Base-by-base conservation (phyloP, 129 eudicot species). In the Artemisia tridentata region DNA sequence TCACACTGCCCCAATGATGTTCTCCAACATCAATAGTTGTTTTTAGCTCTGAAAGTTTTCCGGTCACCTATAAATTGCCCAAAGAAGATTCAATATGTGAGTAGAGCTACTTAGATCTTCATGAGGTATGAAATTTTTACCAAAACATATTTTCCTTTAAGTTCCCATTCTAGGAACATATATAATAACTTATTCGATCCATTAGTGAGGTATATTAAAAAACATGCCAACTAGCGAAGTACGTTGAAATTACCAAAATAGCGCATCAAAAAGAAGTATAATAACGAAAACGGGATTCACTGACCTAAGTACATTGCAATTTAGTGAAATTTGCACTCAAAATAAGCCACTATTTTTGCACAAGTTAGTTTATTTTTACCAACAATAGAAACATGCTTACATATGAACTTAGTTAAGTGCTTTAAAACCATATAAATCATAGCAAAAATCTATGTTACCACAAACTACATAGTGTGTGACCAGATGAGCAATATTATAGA, bases 21-120 rank as follows among this genome's bases (percentile, higher is more conserved):
- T 71, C 78, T 80, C 97, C 92, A 57, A 80, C 77, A 78, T 91
- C 97, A 66, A 88, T 82, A 27, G 97, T 91, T 59, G 90, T 88
- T 80, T 88, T 88, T 27, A 91, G 85, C 84, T 91, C 97, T 50
- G 90, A 83, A 72, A 91, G 82, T 72, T 83, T 88, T 23, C 84
- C 84, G 38, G 83, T 80, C 69, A 91, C 96, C 97, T 91, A 63
- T 0, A 64, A 69, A 19, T 45, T 71, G 11, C 41, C 54, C 10
- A 54, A n/a, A 13, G 54, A 53, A 2, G 54, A 14, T 15, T 52
- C 11, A 34, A 71, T 18, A 71, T 59, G 45, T 38, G 45, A 38
- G 45, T 38, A 38, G 45, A 38, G 45, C 45, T 5, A 38, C 45
- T 34, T 34, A 34, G 43, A 34, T 34, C 43, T 38, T 7, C 45